Conservation (phyloP, 306 rosid species). For the Pterocarpus santalinus region DNA sequence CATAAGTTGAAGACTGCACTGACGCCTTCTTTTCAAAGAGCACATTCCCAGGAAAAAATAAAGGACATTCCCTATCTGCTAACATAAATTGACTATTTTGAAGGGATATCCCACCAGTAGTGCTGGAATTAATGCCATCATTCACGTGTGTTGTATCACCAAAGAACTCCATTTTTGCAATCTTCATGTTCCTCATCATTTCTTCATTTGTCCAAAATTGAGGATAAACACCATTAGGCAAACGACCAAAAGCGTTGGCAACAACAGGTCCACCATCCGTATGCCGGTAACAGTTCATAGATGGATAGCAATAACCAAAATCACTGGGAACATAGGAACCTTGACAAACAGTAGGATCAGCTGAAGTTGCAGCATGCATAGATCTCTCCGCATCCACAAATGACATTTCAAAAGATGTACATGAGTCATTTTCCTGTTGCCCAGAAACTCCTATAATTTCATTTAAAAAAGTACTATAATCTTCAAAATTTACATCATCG, state of each 20-base stretch:
- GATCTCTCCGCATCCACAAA: slow-evolving; percentile 57
- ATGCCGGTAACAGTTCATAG: slow-evolving; percentile 50
- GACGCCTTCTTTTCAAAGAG: slow-evolving; percentile 49
- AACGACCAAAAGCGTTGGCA: slow-evolving; percentile 44
- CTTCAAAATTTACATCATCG: slow-evolving; percentile 51
- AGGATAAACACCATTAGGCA: slow-evolving; percentile 50
- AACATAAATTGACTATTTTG: slow-evolving; percentile 53
- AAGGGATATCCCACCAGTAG: slow-evolving; percentile 49
- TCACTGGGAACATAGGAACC: slow-evolving; percentile 60
- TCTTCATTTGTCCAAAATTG: slow-evolving; percentile 56
- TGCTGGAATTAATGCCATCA: slow-evolving; percentile 60
- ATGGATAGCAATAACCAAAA: slow-evolving; percentile 49
- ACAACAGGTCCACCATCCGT: slow-evolving; percentile 41
- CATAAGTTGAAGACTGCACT: slow-evolving; percentile 44
- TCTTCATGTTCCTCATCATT: slow-evolving; percentile 48
- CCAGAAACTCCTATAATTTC: slow-evolving; percentile 53
- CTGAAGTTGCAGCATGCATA: slow-evolving; percentile 58
- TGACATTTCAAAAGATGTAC: slow-evolving; percentile 64
- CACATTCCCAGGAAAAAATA: slow-evolving; percentile 56
- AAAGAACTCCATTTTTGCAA: slow-evolving; percentile 57
- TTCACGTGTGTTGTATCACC: slow-evolving; percentile 65
- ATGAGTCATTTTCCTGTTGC: slow-evolving; percentile 62
- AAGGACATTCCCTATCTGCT: slow-evolving; percentile 52
- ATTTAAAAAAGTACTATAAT: slow-evolving; percentile 31
- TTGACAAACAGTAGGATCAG: slow-evolving; percentile 67